Evolutionary conservation across 2,329 filamentous ascomycete genomes (phyloP).

Genomic region (Gaeumannomyces sp.): DNA sequence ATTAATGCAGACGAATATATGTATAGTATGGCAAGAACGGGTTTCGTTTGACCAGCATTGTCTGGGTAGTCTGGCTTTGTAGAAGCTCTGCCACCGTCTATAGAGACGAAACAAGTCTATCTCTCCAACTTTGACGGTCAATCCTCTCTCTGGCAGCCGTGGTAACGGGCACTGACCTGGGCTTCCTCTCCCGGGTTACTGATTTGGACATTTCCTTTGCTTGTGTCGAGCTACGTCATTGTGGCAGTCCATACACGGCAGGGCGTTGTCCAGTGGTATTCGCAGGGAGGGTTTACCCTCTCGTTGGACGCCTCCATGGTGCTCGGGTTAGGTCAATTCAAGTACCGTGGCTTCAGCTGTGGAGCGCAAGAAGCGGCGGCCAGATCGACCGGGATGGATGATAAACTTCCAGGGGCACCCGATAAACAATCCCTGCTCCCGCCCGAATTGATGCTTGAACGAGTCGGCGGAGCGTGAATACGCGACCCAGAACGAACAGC

Average conservation of each 20-base stretch:
- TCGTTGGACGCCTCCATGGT: no score
- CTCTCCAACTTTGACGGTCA: background rate
- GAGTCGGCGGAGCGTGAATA: no score
- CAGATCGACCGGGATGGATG: background rate
- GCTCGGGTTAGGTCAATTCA: no score
- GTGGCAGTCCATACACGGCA: no score
- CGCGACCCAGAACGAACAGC: no score
- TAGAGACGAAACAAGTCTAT: background rate
- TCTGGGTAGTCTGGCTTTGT: background rate
- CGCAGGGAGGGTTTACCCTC: no score
- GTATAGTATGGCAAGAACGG: background rate
- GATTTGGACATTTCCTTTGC: no score
- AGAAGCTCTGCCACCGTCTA: background rate
- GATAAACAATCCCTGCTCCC: background rate
- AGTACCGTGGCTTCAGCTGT: background rate
- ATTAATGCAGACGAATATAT: background rate
- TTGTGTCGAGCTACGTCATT: no score
- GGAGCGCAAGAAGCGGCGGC: background rate
- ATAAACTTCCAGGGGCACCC: background rate
- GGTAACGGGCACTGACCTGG: no score
- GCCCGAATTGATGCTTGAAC: background rate
- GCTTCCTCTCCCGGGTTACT: no score
- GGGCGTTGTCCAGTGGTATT: no score
- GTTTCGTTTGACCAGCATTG: background rate
- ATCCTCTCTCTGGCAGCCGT: no score